Percentiles rank a stretch among this genome's conserved stretches.
phyloP scores from a whole-genome alignment of 345 rosid species.

The Rhizophora mangle region DNA sequence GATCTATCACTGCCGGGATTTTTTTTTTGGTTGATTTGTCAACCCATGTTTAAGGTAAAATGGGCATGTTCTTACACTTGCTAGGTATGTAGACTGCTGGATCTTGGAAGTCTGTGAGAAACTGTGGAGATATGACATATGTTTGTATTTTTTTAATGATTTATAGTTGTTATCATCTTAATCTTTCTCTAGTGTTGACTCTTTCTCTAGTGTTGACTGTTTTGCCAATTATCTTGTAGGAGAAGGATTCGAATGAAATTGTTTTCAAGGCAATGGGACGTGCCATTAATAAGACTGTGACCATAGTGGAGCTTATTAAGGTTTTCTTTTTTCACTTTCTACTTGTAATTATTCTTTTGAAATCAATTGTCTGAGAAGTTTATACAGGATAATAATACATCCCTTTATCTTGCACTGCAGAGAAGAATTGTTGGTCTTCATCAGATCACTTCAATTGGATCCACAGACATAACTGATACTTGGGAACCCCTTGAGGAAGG shows the following conservation, averaged over 20 bases:
- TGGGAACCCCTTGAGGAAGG: conserved; percentile 99
- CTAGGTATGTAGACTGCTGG: too few relatives aligned
- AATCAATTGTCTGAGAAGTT: not conserved
- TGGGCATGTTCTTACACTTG: too few relatives aligned
- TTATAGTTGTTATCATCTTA: not conserved
- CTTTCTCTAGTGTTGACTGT: not conserved
- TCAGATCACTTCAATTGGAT: conserved; percentile 82
- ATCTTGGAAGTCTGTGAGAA: too few relatives aligned
- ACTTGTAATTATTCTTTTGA: not conserved
- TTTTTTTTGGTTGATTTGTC: too few relatives aligned
- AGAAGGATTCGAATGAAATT: conserved; percentile 68
- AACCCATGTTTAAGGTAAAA: too few relatives aligned
- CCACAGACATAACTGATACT: conserved; percentile 82
- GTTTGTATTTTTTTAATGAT: not conserved
- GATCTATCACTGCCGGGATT: too few relatives aligned
- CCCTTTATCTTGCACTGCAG: conserved; percentile 37
- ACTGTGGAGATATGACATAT: not conserved
- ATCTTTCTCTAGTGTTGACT: not conserved
- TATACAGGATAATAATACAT: conserved; percentile 16
- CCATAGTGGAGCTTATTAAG: conserved; percentile 88
- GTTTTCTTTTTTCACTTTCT: conserved; percentile 24
- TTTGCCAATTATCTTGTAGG: conserved; percentile 35
- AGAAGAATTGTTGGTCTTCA: conserved; percentile 93
- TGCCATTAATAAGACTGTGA: conserved; percentile 94
- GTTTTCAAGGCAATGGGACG: conserved; percentile 97